Evolutionary conservation across 345 rosid genomes (phyloP).

Genomic region (Tarenaya hassleriana): DNA sequence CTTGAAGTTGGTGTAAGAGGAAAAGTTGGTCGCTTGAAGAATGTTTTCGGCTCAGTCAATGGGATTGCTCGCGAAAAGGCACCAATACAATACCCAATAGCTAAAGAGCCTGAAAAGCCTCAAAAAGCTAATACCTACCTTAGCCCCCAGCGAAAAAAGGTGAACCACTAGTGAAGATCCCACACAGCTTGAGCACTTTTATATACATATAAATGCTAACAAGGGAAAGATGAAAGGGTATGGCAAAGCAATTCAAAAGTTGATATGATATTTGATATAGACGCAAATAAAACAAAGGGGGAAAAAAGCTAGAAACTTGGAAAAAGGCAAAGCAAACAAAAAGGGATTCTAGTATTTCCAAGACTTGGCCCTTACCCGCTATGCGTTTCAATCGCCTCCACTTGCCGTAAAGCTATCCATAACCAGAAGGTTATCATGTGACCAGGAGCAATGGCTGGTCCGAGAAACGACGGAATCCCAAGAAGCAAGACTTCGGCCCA

Average conservation of each 20-base stretch:
- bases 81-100: slow-evolving; percentile 13
- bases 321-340: slow-evolving; percentile 1
- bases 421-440: slow-evolving; percentile 79
- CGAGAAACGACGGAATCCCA: slow-evolving; percentile 74
- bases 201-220: slow-evolving; percentile 9
- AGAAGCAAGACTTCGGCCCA: slow-evolving; percentile 78
- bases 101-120: slow-evolving; percentile 18
- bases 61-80: slow-evolving; percentile 5
- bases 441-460: slow-evolving; percentile 79
- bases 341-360: background rate
- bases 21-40: background rate
- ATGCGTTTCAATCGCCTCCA: slow-evolving; percentile 80
- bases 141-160: slow-evolving; percentile 27
- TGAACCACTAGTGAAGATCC: slow-evolving; percentile 32
- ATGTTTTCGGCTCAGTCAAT: slow-evolving; percentile 3
- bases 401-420: slow-evolving; percentile 76
- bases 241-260: slow-evolving; percentile 28
- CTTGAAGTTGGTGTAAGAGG: slow-evolving; percentile 15
- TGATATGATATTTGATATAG: slow-evolving; percentile 23
- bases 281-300: slow-evolving; percentile 21
- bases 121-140: slow-evolving; percentile 22
- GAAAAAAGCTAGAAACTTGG: slow-evolving; percentile 18
- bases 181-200: slow-evolving; percentile 26
- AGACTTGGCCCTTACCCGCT: slow-evolving; percentile 62
- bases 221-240: slow-evolving; percentile 20